phyloP scores from a whole-genome alignment of 192 early-diverging fungal species.

The Bifiguratus adelaidae region DNA sequence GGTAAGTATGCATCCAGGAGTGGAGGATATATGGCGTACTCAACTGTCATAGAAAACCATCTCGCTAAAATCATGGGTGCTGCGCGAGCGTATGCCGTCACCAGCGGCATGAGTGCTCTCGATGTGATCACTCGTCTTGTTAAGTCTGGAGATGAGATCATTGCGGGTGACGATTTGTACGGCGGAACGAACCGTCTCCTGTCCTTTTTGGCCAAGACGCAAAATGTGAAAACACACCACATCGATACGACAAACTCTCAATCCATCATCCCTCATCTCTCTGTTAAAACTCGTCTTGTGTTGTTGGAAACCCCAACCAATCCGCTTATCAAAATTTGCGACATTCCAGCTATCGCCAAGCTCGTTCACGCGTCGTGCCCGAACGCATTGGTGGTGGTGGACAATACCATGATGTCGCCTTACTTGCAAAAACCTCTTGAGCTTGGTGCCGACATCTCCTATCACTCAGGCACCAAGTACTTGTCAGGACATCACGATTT shows the following conservation, averaged over 20 bases:
- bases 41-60: constrained; percentile 57
- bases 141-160: constrained; percentile 78
- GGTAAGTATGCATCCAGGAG: constrained; percentile 27
- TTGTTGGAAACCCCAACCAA: constrained; percentile 95
- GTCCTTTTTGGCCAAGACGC: constrained; percentile 68
- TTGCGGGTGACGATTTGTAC: constrained; percentile 95
- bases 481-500: constrained; percentile 95
- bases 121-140: constrained; percentile 88
- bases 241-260: constrained; percentile 76
- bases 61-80: constrained; percentile 92
- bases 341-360: constrained; percentile 68
- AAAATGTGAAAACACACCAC: constrained; percentile 77
- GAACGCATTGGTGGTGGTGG: constrained; percentile 81
- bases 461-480: constrained; percentile 97
- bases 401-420: constrained; percentile 99
- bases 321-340: constrained; percentile 89
- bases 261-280: constrained; percentile 49
- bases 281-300: constrained; percentile 73
- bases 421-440: constrained; percentile 82
- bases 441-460: constrained; percentile 87
- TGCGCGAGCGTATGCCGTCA: constrained; percentile 73
- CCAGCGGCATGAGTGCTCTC: constrained; percentile 89
- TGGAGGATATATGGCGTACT: not conserved
- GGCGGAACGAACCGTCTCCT: constrained; percentile 94
- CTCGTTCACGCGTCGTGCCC: constrained; percentile 68